These are phyloP conservation scores for Brassica cretica DNA, from an alignment of 345 rosid species.

Conservation along the genomic window DNA sequence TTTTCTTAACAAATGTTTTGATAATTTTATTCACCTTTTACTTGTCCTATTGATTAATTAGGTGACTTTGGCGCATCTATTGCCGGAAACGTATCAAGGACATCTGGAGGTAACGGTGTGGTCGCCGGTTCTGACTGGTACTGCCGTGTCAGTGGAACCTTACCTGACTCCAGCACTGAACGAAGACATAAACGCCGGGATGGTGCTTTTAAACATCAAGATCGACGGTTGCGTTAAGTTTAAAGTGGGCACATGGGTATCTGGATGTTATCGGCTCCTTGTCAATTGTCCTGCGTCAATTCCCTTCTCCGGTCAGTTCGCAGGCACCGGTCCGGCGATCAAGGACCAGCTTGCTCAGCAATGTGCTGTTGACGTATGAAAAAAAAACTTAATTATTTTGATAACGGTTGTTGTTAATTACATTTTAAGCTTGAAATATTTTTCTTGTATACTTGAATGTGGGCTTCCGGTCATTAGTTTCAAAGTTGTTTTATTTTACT, in stretches of 20 bases:
- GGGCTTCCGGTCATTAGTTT: background rate
- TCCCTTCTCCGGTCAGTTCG: constrained; percentile 45
- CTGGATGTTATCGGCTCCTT: constrained; percentile 62
- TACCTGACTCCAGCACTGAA: constrained; percentile 46
- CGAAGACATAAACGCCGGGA: constrained; percentile 60
- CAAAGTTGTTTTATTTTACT: background rate
- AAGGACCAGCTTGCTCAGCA: constrained; percentile 61
- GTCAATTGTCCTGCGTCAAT: constrained; percentile 65
- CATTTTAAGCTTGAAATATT: background rate
- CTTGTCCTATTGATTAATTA: background rate
- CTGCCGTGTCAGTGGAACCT: constrained; percentile 70
- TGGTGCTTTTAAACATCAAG: constrained; percentile 51
- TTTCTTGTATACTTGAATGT: background rate
- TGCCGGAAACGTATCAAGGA: constrained; percentile 40
- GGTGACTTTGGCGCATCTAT: constrained; percentile 36
- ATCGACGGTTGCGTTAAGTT: constrained; percentile 82
- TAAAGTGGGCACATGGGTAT: constrained; percentile 65
- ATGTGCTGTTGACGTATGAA: constrained; percentile 72
- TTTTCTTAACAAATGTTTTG: background rate
- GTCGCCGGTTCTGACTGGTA: constrained; percentile 76
- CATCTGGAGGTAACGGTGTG: constrained; percentile 66
- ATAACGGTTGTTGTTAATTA: background rate
- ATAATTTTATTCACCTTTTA: background rate
- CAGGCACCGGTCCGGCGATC: constrained; percentile 54
- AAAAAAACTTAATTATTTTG: background rate